Evolutionary conservation across 805 yeast species (phyloP), one percentile per base, ranked within the genome.

Genomic region (Suhomyces vadensis): DNA sequence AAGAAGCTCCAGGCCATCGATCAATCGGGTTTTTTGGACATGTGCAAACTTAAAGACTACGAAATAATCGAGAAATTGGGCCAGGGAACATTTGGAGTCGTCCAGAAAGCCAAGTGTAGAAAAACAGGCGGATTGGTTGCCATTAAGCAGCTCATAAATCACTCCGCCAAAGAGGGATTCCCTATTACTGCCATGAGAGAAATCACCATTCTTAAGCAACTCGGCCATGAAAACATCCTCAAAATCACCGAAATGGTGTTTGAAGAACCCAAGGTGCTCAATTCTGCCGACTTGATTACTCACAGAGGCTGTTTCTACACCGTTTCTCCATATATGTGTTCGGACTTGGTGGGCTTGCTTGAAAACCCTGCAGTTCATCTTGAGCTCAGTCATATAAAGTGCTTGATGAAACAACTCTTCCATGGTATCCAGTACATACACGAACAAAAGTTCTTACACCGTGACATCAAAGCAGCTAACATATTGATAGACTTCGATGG

Each of bases 391-490:
- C 91, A 88, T 52, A 85, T 87, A 53, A 95, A 95, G 63, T 84
- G 94, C 56, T 76, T 94, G 43, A 78, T 89, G 83, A 54, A 61
- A 20, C 99, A 94, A 65, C 64, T 94, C 29, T 69, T 95, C 6
- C 69, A 73, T 42, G 99, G 98, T 6, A 75, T 94, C 29, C 80
- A 86, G 47, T 94, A 83, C 58, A 79, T 94, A 23, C 99, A 94
- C 59, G 64, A 68, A 8, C 67, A 72, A 29, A 64, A 69, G 21
- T 79, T 70, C 51, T 68, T 79, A 46, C 99, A 94, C 63, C 76
- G 99, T 45, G 99, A 94, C 59, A 87, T 94, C 46, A 94, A 94
- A 64, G 90, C 98, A 0, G 96, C 99, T n/a, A 94, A 94, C 57
- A 86, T 94, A 25, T 74, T 94, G 29, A 75, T 94, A 6, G 91